A percentile compares a stretch with the other conserved stretches of the same genome.
Conservation (phyloP, 805 yeast genomes). For the Spencermartinsiella europaea region DNA sequence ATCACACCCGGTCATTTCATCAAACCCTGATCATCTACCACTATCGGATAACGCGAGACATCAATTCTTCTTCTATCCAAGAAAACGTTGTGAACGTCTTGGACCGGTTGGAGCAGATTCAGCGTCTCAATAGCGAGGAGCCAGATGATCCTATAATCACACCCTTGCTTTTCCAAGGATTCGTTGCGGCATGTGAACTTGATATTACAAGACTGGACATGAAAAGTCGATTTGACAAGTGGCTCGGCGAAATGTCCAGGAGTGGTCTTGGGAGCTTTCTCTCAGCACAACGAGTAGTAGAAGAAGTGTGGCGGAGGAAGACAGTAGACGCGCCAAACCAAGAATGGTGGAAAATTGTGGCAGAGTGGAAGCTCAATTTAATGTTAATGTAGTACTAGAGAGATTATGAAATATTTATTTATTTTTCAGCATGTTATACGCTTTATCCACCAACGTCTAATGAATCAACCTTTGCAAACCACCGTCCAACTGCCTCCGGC, state of each 20-base stretch:
- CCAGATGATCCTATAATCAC: slow-evolving; percentile 52
- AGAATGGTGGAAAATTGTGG: slow-evolving; percentile 73
- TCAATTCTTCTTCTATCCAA: slow-evolving; percentile 54
- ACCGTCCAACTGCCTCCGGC: too few relatives aligned
- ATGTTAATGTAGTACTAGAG: slow-evolving; percentile 42
- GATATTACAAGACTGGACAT: slow-evolving; percentile 30
- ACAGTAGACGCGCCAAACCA: slow-evolving; percentile 52
- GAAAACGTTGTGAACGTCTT: slow-evolving; percentile 56
- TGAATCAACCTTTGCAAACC: too few relatives aligned
- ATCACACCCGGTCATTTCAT: slow-evolving; percentile 76
- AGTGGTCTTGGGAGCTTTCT: slow-evolving; percentile 74
- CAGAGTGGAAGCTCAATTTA: slow-evolving; percentile 81
- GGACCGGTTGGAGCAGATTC: slow-evolving; percentile 58
- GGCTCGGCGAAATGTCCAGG: slow-evolving; percentile 47
- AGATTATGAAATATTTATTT: not conserved
- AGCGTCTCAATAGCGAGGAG: slow-evolving; percentile 44
- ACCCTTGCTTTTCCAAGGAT: slow-evolving; percentile 86
- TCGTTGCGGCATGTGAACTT: slow-evolving; percentile 81
- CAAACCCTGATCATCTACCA: slow-evolving; percentile 67
- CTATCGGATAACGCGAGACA: slow-evolving; percentile 55
- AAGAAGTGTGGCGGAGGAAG: slow-evolving; percentile 79
- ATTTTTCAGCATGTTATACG: too few relatives aligned
- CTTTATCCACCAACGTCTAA: too few relatives aligned
- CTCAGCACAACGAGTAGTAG: slow-evolving; percentile 80
- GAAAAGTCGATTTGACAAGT: slow-evolving; percentile 62